Evolutionary conservation across 768 basidiomycete genomes (phyloP), one percentile per base, ranked within the genome.

Genomic region (Hydnomerulius pinastri): DNA sequence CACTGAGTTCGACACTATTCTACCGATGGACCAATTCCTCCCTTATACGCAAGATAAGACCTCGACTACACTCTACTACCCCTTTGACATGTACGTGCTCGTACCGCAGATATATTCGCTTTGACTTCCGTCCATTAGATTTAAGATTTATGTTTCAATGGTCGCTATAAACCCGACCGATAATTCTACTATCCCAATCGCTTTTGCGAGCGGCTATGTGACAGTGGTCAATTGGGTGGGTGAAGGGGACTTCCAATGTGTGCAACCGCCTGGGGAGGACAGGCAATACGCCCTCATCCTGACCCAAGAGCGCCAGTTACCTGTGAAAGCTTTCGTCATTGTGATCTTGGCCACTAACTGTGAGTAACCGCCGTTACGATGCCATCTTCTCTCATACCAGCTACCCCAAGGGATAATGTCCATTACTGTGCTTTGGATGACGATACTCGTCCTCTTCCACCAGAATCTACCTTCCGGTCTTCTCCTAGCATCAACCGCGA

Each of bases 161-260:
- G 20, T 50, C 13, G 38, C 48, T 7, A 42, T 43, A 28, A 50
- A 50, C 27, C 24, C 48, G 7, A 42, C 21, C 7, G 42, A 41
- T 17, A 50, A 50, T 28, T 41, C 48, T 21, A 50, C 28, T 6
- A 43, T 50, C 28, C 41, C 48, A 36, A 42, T 50, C 6, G 48
- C 32, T 4, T 6, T 17, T 43, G 48, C 21, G 8, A 43, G 20
- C 15, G 24, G 25, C 13, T 50, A 50, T 43, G 48, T 23, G 7
- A 20, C 48, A 6, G 36, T 35, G 20, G 41, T 50, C 5, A 42
- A 50, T 43, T 50, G 48, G 48, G 32, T 50, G 13, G 40, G 48
- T 5, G 9, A 5, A 4, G 48, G 21, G 11, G 8, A 4, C 20
- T 50, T 50, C 40, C 8, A 13, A 15, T 15, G 5, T 12, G 24